Evolutionary conservation across 2,329 filamentous ascomycete species (phyloP), one percentile per base, ranked within the genome.

Genomic region (Aplosporella prunicola): DNA sequence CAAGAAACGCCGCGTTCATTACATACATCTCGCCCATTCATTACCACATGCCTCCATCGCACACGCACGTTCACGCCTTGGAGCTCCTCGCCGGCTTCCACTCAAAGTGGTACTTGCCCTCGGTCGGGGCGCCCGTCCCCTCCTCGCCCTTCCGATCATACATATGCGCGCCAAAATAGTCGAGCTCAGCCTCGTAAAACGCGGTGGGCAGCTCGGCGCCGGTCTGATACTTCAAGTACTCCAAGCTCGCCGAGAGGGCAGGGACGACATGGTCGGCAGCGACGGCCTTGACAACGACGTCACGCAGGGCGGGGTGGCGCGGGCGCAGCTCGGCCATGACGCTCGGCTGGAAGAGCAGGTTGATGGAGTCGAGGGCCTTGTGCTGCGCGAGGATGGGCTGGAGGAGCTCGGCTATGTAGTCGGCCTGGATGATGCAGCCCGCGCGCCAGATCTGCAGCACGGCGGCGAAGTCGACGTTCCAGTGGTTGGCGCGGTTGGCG

Each of bases 111-210:
- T 77, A 67, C 46, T 69, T 67, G 2, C 76, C 76, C 45, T 71
- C 76, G 43, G 58, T 60, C 2, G 73, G 66, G 41, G 64, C 57
- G 2, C 70, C 67, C 2, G 67, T 60, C 32, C 64, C 65, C 45
- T 56, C 51, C 20, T 78, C 71, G 2, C 66, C 66, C 45, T 70
- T 70, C 43, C 68, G 62, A 50, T 82, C 76, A 51, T 73, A 83
- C 60, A 71, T 73, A 53, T 83, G 78, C 24, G 69, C 67, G 0
- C 80, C 79, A 51, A 84, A 84, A 49, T 76, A 82, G 51, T 83
- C 78, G 53, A 84, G 60, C 60, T 84, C 70, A 0, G 78, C 78
- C 56, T 83, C 78, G 60, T 79, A 78, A 50, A 84, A 82, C 40
- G 72, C 69, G 4, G 78, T 82, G 0, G 79, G 79, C 20, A 84